phyloP scores from a whole-genome alignment of 495 filamentous ascomycete genomes.

The Penicillium simplicissimum region DNA sequence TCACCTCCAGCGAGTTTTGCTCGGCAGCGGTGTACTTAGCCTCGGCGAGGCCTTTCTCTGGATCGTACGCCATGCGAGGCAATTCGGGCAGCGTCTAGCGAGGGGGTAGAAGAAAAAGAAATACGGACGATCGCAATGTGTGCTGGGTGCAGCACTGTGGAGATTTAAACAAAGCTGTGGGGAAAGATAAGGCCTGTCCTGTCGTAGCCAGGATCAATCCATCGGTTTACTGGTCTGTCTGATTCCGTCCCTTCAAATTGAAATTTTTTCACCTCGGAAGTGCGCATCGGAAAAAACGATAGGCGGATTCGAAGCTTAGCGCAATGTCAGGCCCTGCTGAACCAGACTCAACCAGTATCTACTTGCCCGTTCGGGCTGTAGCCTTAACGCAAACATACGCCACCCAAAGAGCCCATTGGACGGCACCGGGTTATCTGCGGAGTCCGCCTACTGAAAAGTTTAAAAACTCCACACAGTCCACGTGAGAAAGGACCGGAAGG shows the following conservation, averaged over 20 bases:
- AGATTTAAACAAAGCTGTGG: conserved; percentile 9
- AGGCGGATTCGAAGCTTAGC: conserved; percentile 1
- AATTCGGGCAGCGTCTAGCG: neutral
- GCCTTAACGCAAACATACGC: neutral
- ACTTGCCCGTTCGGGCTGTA: neutral
- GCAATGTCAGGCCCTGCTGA: neutral
- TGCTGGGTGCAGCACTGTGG: neutral
- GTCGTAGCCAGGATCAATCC: neutral
- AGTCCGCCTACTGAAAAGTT: conserved; percentile 7
- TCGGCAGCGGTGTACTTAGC: conserved; percentile 9
- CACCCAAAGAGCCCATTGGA: conserved; percentile 6
- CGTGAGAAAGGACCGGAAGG: neutral
- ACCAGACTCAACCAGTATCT: neutral
- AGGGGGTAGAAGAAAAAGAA: neutral
- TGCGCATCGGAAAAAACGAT: neutral
- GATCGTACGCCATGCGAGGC: conserved; percentile 12
- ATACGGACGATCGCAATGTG: neutral
- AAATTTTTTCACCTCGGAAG: neutral
- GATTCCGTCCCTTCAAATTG: neutral
- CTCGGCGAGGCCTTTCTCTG: conserved; percentile 17
- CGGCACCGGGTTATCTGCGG: conserved; percentile 1
- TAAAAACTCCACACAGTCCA: neutral
- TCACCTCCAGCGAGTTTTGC: conserved; percentile 8
- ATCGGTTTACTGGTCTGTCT: neutral
- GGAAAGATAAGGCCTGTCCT: conserved; percentile 6